Percentiles rank a stretch among this genome's conserved stretches.
These are phyloP conservation scores for Citropsis articulata DNA, from an alignment of 345 rosid genomes.

Conservation along the genomic window DNA sequence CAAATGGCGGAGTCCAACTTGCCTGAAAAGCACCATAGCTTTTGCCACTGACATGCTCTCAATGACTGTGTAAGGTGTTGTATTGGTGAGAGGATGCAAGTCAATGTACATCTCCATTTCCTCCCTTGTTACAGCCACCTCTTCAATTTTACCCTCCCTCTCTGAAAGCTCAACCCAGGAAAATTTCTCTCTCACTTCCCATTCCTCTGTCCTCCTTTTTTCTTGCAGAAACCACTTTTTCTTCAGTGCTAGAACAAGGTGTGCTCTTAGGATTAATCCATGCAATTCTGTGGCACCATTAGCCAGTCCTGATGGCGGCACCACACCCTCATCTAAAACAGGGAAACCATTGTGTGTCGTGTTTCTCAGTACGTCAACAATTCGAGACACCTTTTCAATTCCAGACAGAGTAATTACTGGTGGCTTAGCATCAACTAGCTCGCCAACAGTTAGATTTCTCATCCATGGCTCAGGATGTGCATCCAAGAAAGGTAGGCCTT, in stretches of 20 bases:
- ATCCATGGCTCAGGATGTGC: constrained; percentile 96
- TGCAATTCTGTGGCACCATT: constrained; percentile 48
- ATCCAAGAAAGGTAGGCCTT: constrained; percentile 91
- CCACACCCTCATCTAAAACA: constrained; percentile 48
- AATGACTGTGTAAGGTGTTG: constrained; percentile 82
- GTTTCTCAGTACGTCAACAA: constrained; percentile 73
- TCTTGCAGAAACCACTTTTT: constrained; percentile 81
- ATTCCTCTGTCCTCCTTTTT: constrained; percentile 76
- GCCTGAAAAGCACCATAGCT: constrained; percentile 81
- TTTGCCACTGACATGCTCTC: constrained; percentile 93
- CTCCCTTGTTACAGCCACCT: constrained; percentile 55
- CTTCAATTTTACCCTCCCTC: constrained; percentile 61
- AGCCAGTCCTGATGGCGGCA: constrained; percentile 40
- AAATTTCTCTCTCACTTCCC: constrained; percentile 79
- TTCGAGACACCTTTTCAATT: constrained; percentile 68
- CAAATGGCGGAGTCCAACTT: constrained; percentile 77
- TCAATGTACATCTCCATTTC: constrained; percentile 91
- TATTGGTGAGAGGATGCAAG: constrained; percentile 85
- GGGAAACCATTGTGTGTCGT: constrained; percentile 82
- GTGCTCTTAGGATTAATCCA: constrained; percentile 83
- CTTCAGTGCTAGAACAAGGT: constrained; percentile 60
- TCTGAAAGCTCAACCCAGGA: constrained; percentile 80
- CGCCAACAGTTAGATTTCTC: constrained; percentile 84
- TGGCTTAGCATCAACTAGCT: constrained; percentile 76
- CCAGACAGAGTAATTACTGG: constrained; percentile 65